Conservation (phyloP, 2,329 filamentous ascomycete species). For the Neocucurbitaria cava region DNA sequence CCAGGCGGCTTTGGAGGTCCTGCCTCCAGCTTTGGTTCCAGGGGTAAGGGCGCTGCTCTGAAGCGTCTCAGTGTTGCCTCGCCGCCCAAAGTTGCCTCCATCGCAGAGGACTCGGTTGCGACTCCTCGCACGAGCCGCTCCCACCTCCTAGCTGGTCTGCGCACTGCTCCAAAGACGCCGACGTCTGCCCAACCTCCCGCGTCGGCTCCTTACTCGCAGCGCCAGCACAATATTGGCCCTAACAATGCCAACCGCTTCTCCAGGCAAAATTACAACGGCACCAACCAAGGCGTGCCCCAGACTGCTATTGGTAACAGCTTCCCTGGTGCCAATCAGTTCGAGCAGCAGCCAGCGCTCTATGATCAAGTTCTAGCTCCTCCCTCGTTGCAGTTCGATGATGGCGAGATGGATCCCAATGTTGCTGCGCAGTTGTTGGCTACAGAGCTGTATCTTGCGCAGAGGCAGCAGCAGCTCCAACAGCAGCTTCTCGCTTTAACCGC, state of each 20-base stretch:
- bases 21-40: conserved; percentile 81
- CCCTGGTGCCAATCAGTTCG: conserved; percentile 54
- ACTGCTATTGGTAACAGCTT: conserved; percentile 65
- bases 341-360: conserved; percentile 61
- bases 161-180: conserved; percentile 90
- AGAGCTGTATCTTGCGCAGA: conserved; percentile 90
- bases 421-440: conserved; percentile 91
- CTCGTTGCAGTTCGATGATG: conserved; percentile 72
- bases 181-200: conserved; percentile 69
- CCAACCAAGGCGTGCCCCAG: conserved; percentile 60
- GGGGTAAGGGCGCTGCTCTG: conserved; percentile 82
- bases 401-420: conserved; percentile 82
- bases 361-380: conserved; percentile 90
- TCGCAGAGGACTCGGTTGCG: conserved; percentile 71
- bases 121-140: conserved; percentile 90
- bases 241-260: conserved; percentile 58
- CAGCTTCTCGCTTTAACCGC: conserved; percentile 82
- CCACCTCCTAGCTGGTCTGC: conserved; percentile 89
- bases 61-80: conserved; percentile 87
- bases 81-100: conserved; percentile 69
- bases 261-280: conserved; percentile 46
- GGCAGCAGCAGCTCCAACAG: conserved; percentile 94
- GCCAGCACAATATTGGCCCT: conserved; percentile 54
- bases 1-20: conserved; percentile 75
- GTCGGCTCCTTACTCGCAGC: conserved; percentile 67